A percentile compares a stretch with the other conserved stretches of the same genome.
phyloP scores from a whole-genome alignment of 495 filamentous ascomycete genomes.

The Hypoxylon crocopeplum region DNA sequence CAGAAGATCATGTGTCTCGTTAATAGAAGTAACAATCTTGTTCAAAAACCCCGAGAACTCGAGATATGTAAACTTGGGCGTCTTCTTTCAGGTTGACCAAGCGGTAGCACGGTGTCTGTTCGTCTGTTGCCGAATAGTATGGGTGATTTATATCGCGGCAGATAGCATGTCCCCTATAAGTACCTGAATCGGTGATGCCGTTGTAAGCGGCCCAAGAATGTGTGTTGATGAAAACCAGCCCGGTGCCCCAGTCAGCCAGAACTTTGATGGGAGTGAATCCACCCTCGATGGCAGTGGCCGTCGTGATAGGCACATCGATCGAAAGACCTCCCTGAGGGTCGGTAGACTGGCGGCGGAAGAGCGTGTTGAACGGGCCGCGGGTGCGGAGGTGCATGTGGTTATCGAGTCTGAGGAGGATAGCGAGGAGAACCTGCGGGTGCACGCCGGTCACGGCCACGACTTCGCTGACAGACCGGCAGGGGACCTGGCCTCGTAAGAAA shows the following conservation, averaged over 20 bases:
- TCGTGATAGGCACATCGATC: conserved; percentile 13
- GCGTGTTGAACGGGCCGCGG: conserved; percentile 18
- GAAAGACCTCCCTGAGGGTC: neutral
- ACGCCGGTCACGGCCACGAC: conserved; percentile 36
- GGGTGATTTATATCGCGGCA: conserved; percentile 2
- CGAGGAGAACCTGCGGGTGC: conserved; percentile 38
- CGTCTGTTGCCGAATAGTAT: neutral
- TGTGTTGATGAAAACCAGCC: neutral
- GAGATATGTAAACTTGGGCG: neutral
- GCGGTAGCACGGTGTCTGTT: neutral
- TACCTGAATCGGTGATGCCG: neutral
- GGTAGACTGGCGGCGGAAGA: conserved; percentile 9
- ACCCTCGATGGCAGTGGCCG: conserved; percentile 1
- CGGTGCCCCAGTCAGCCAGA: neutral
- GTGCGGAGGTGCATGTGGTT: conserved; percentile 7
- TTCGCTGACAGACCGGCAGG: conserved; percentile 40
- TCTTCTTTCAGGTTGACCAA: neutral
- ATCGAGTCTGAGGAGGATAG: conserved; percentile 41
- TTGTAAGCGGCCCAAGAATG: conserved; percentile 3
- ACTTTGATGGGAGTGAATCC: conserved; percentile 4
- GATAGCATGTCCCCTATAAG: conserved; percentile 2
- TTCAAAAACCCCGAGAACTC: conserved; percentile 2
- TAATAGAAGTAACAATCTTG: too few species aligned
- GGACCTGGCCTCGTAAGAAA: conserved; percentile 38
- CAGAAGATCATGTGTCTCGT: too few species aligned